Evolutionary conservation across 345 rosid genomes (phyloP), one percentile per base, ranked within the genome.

Genomic region (Iberis pinnata): DNA sequence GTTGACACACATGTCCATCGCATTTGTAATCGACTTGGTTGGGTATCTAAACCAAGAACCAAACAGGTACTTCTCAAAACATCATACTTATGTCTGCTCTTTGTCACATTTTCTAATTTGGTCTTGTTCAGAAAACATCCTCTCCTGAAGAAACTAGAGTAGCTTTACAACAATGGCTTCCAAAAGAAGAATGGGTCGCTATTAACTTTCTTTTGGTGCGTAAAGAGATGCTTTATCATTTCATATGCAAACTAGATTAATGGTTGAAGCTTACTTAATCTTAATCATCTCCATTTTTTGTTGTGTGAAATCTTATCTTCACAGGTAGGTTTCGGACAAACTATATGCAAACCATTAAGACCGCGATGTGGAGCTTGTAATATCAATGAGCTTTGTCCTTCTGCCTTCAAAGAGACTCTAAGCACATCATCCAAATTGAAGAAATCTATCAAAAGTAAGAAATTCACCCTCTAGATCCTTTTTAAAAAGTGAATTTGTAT

Each of bases 1-100:
- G 96, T 90, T 32, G 98, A 90, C 66, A 87, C 98, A 24, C 98
- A 84, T 58, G 95, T 87, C 56, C 98, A 87, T 64, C 89, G 96
- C 53, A 90, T 87, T 53, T 73, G 92, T 70, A 90, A 87, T 64
- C 75, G 98, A 50, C 96, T 90, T 52, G 96, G 95, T 40, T 90
- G 98, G 98, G 98, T 90, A 46, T 72, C 80, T 53, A 72, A 70
- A 62, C 72, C 63, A 40, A 84, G 85, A 72, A 75, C 80, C 32
- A 80, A 76, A 54, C 80, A 73, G 85, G 92, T 82, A 67, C 42
- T 42, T 42, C 33, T 56, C 63, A 56, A 56, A 46, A 19, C 15
- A n/a, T 42, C 13, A 3, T 37, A 37, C 9, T 58, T 17, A 2
- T 29, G 8, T 40, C 42, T 49, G 43, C 44, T 33, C 22, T 9